Evolutionary conservation across 768 basidiomycete genomes (phyloP), one percentile per base, ranked within the genome.

Genomic region (Mycena chlorophos): DNA sequence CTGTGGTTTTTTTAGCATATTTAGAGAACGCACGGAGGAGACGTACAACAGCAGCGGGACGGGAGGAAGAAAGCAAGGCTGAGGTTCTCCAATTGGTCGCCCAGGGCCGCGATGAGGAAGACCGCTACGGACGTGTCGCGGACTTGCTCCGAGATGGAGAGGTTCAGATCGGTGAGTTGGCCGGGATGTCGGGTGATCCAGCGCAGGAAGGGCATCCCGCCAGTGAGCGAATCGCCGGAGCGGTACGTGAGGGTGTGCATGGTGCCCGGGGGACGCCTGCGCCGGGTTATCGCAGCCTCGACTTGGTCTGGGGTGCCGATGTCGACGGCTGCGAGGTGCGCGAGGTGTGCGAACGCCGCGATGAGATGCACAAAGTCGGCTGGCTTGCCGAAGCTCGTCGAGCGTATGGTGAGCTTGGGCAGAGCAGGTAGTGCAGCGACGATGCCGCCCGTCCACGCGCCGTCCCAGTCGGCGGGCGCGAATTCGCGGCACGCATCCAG

Each of bases 311-410:
- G 56, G 23, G 52, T 61, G n/a, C 26, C 60, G n/a, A 61, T 22
- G n/a, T 61, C 60, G 22, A 29, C 39, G 29, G 26, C 60, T 19
- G 45, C 51, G 39, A 61, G 49, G 17, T 54, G 49, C 10, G 38
- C 55, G 16, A 61, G 47, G 49, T 47, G 46, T 8, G 52, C 38
- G 43, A 57, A 61, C 23, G 56, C 31, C 25, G 49, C 54, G 12
- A 61, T 56, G 13, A 61, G 50, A 31, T 61, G 52, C 20, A 61
- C 60, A n/a, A 61, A 27, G 30, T 61, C 31, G 16, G 56, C 27
- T 12, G 57, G 49, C 20, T 43, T 46, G 26, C 57, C 50, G n/a
- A 61, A 61, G 5, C 14, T 31, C 17, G 55, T 38, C 29, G 57
- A 45, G n/a, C 28, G 31, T 2, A 57, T 26, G 13, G 46, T 57